Percentiles rank a stretch among this genome's conserved stretches.
Conservation (phyloP, 2,329 filamentous ascomycete species). For the Botrytis medusae region DNA sequence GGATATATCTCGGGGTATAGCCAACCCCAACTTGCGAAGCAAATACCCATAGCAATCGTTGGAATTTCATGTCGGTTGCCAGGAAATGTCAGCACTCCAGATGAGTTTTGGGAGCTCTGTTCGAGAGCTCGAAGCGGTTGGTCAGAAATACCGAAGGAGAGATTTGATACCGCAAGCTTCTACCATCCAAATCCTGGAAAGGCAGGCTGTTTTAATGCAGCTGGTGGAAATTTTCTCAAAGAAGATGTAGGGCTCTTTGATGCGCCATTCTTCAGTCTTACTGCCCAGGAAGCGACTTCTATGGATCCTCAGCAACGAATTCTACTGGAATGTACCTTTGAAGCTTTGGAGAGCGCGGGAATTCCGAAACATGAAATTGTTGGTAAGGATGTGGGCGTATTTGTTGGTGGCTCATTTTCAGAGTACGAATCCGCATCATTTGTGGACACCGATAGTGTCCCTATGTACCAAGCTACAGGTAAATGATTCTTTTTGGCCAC, state of each 20-base stretch:
- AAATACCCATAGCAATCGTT: constrained; percentile 48
- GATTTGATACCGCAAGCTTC: constrained; percentile 20
- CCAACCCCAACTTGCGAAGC: constrained; percentile 18
- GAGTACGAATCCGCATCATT: constrained; percentile 26
- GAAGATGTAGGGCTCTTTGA: constrained; percentile 20
- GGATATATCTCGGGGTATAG: constrained; percentile 21
- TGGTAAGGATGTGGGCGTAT: constrained; percentile 30
- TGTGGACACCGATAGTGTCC: constrained; percentile 49
- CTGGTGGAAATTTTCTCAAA: constrained; percentile 18
- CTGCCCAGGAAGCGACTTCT: constrained; percentile 31
- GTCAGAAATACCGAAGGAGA: constrained; percentile 23
- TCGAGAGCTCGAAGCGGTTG: constrained; percentile 53
- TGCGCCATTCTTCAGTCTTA: constrained; percentile 21
- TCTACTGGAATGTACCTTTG: constrained; percentile 36
- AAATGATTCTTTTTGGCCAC: background rate
- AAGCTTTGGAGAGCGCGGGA: constrained; percentile 36
- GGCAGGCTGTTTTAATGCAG: constrained; percentile 17
- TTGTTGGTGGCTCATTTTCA: constrained; percentile 27
- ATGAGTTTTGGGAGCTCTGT: constrained; percentile 72
- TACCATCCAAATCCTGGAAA: constrained; percentile 21
- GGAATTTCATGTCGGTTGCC: constrained; percentile 55
- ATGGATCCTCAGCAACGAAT: constrained; percentile 40
- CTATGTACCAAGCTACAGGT: constrained; percentile 53
- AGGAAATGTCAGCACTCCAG: constrained; percentile 48
- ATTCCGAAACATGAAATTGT: constrained; percentile 24